Base-by-base conservation (phyloP, 2,329 filamentous ascomycete species). In the Epichloe uncinata region DNA sequence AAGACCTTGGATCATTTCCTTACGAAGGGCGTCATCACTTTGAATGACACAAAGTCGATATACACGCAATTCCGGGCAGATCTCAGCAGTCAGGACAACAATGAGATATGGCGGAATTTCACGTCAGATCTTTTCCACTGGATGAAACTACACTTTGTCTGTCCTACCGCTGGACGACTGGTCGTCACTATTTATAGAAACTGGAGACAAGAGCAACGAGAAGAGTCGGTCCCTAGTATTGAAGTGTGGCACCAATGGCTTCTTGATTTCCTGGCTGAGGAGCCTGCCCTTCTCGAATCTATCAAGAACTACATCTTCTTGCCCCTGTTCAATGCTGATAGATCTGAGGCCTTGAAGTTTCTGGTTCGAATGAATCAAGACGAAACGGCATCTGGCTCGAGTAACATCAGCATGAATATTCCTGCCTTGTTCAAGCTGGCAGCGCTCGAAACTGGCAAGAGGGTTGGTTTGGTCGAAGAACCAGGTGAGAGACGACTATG, bases 391-490 rank as follows among this genome's bases (percentile, higher is more conserved):
- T 70, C 65, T 50, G 72, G 66, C 53, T 70, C 70, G 40, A 66
- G 66, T 42, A 68, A 61, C 35, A 64, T 69, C 48, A 69, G 72
- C 18, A 63, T 78, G 26, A 72, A 79, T 48, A 66, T 72, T 13
- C 72, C 78, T 47, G 74, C 78, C 0, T 69, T 81, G 42, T 65
- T 87, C 8, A 78, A 81, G 55, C 71, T 88, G 41, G 75, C 82
- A 42, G 76, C 81, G n/a, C 69, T 88, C 42, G 82, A 87, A 55
- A 75, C 81, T 15, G 84, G 81, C 13, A 87, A 87, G 64, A 84
- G 84, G 59, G 69, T 76, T 37, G 83, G 83, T 1, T 66, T 87
- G 16, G 79, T 87, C 2, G 81, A 83, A 52, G 84, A 87, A 57
- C 79, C 82, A 55, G 73, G 80, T 78, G 66, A 57, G 56, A 20